Base-by-base conservation (phyloP, 176 grass and related monocot species). In the Neostapfia colusana region DNA sequence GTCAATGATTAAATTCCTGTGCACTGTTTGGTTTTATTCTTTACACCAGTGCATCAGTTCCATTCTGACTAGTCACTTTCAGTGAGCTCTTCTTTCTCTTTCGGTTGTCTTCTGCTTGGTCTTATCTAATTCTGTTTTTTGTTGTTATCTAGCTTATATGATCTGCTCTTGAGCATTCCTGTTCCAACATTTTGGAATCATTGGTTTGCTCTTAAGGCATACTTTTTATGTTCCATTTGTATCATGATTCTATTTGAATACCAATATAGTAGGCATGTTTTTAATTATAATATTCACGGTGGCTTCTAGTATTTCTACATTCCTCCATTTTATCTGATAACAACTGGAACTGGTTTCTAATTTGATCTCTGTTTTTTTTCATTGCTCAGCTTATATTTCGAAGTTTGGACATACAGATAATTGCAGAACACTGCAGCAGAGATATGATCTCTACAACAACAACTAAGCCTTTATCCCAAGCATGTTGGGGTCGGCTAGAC, bases 101-200 rank as follows among this genome's bases (percentile, higher is more conserved):
- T 70, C 53, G 46, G 64, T 80, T 71, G 76, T 80, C 76, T 80
- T 88, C 76, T 88, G 76, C 34, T 37, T 88, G 56, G 63, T 64
- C 56, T 84, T 84, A 80, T 88, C 86, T 84, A 75, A 80, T 80
- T 31, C 21, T 75, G 34, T 64, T 80, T 57, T 39, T 76, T 16
- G 60, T 83, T 65, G 16, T 79, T 73, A 42, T 75, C 63, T 79
- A 63, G 54, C 69, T 69, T 79, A 63, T 79, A 69, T 55, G 80
- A 83, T 79, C 18, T 24, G 58, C 58, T 55, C 42, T 38, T 38
- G 62, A 69, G 42, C 62, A 79, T n/a, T 63, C 26, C 28, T 79
- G 63, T 74, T 69, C 69, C 62, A 74, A 24, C 53, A 74, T 67
- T 83, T 73, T 63, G 36, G 69, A 74, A 75, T 79, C 26, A 63